Evolutionary conservation across 1,139 yeast species (phyloP), one percentile per base, ranked within the genome.

Genomic region (Groenewaldozyma sp.): DNA sequence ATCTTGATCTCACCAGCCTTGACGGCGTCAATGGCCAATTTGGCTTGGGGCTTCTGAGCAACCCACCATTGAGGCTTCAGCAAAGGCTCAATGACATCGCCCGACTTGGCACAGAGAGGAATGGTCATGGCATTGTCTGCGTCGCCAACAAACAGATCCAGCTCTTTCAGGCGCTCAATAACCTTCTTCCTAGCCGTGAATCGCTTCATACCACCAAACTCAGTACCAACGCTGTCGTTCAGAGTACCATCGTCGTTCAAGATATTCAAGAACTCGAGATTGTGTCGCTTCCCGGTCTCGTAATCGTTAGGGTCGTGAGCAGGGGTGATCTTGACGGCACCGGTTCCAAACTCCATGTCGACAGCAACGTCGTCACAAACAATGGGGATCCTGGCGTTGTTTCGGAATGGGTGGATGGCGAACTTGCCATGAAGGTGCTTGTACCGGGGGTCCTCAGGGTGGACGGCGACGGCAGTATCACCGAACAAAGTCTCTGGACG

Each of bases 41-140:
- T 70, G 40, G 98, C 98, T 84, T 86, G 86, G 44, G 79, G 83
- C 58, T 73, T 72, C 68, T 88, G 96, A 46, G 82, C 70, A 50
- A 91, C 97, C 96, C 97, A 91, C 98, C 98, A 91, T 70, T 91
- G 98, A 46, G 98, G 98, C 68, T 91, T 91, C 67, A 91, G 73
- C 56, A 86, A 70, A 41, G 98, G 98, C 69, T 91, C 98, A 58
- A 91, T 88, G 50, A 91, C 71, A 66, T 91, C 98, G 51, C 96
- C 96, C 21, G 96, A 86, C 74, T 96, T 82, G 35, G 93, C 83
- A 67, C 98, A 91, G 39, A 75, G 65, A 52, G 98, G 98, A 49
- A 91, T 78, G 24, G 88, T 72, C 98, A 91, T 91, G 64, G 93
- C 95, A 59, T 91, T 88, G 63, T 87, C 95, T 60, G 80, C 72